Evolutionary conservation across 129 eudicot species (phyloP).

Genomic region (Helichrysum umbraculigerum): DNA sequence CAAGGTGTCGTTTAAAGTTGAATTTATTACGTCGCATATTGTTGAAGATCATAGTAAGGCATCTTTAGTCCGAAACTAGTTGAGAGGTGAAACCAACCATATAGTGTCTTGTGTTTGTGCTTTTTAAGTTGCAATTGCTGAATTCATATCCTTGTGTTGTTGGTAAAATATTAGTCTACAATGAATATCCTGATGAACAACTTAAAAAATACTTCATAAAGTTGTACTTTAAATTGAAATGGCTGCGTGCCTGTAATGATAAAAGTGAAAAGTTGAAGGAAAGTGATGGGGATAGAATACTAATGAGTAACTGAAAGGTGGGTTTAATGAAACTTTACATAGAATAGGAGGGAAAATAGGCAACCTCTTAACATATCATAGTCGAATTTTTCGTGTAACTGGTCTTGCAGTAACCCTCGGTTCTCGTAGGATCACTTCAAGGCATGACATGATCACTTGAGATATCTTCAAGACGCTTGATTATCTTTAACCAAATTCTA

Average conservation of each 20-base stretch:
- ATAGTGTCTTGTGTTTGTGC: neutral
- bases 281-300: neutral
- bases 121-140: neutral
- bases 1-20: neutral
- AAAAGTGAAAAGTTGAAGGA: no score
- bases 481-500: slow-evolving; percentile 10
- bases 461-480: neutral
- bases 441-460: neutral
- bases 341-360: neutral
- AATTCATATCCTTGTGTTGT: no score
- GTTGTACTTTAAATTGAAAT: no score
- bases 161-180: no score
- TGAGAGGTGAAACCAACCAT: neutral
- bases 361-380: neutral
- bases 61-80: neutral
- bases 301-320: neutral
- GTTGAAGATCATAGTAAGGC: no score
- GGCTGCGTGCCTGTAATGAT: no score
- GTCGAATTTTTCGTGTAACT: neutral
- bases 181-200: neutral
- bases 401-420: neutral
- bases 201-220: no score
- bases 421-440: neutral
- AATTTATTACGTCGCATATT: no score
- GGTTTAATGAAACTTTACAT: neutral